Evolutionary conservation across 495 filamentous ascomycete species (phyloP).

Genomic region (Lophium mytilinum): DNA sequence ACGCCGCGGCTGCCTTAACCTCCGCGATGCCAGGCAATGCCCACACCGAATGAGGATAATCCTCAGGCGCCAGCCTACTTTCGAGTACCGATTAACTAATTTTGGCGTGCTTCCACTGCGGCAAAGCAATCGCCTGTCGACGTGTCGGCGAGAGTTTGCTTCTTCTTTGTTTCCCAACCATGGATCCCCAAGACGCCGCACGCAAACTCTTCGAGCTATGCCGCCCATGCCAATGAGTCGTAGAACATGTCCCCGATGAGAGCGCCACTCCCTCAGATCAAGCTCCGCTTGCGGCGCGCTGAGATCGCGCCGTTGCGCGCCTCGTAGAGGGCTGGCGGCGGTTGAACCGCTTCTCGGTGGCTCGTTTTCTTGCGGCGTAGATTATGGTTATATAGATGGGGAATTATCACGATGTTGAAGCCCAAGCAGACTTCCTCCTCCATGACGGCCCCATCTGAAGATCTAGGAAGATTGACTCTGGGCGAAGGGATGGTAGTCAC

Average conservation of each 20-base stretch:
- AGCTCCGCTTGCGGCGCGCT: no score
- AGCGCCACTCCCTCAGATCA: neutral
- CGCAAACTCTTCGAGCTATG: neutral
- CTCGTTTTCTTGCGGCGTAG: neutral
- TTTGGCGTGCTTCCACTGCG: neutral
- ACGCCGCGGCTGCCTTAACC: neutral
- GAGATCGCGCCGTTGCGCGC: no score
- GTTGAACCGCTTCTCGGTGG: no score
- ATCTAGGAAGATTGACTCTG: constrained; percentile 17
- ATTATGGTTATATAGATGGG: neutral
- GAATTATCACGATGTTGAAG: neutral
- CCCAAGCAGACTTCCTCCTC: neutral
- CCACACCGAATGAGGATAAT: neutral
- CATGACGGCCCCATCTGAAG: constrained; percentile 21
- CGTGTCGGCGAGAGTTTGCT: no score
- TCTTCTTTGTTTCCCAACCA: no score
- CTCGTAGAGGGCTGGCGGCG: no score
- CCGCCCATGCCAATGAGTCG: neutral
- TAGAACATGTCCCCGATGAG: neutral
- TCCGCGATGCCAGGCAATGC: neutral
- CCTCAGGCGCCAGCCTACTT: neutral
- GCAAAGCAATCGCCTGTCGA: neutral
- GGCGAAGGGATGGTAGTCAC: constrained; percentile 21
- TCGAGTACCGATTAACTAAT: neutral
- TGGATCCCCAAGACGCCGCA: neutral